These are phyloP conservation scores for Pulveroboletus sp. DNA, from an alignment of 768 basidiomycete genomes.

Conservation along the genomic window DNA sequence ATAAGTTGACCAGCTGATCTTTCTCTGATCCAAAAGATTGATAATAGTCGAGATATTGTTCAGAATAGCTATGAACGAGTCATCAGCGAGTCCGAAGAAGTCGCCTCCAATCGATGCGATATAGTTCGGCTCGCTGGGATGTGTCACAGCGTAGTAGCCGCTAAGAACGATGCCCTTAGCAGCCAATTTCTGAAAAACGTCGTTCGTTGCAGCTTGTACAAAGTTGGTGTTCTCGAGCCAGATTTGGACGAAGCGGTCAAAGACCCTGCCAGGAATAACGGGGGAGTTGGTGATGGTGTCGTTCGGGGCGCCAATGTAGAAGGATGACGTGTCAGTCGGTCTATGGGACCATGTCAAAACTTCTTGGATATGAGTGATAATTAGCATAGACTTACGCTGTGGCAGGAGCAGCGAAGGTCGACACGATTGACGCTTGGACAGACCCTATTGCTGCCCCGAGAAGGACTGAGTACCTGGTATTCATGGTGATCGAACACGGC, in stretches of 20 bases:
- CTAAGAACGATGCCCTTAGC: conserved; percentile 46
- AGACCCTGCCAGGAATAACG: conserved; percentile 39
- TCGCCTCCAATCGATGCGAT: conserved; percentile 46
- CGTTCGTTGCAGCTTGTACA: conserved; percentile 22
- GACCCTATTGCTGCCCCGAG: conserved; percentile 12
- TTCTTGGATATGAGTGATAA: neutral
- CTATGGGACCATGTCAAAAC: conserved; percentile 13
- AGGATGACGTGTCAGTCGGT: conserved; percentile 29
- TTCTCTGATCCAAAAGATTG: conserved; percentile 55
- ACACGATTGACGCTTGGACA: conserved; percentile 21
- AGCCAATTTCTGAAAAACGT: conserved; percentile 38
- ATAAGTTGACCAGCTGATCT: conserved; percentile 58
- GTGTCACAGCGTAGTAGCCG: conserved; percentile 48
- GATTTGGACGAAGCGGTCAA: conserved; percentile 50
- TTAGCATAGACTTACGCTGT: conserved; percentile 18
- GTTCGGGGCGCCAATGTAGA: conserved; percentile 43
- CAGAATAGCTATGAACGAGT: conserved; percentile 33
- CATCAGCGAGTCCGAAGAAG: conserved; percentile 47
- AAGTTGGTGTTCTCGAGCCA: conserved; percentile 67
- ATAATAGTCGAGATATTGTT: conserved; percentile 53
- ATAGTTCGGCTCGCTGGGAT: conserved; percentile 64
- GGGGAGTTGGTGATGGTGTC: conserved; percentile 38
- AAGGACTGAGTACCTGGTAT: conserved; percentile 8
- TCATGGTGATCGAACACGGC: conserved; percentile 12
- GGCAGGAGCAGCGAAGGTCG: conserved; percentile 30